Base-by-base conservation (phyloP, 192 early-diverging fungal genomes). In the Linnemannia elongata region DNA sequence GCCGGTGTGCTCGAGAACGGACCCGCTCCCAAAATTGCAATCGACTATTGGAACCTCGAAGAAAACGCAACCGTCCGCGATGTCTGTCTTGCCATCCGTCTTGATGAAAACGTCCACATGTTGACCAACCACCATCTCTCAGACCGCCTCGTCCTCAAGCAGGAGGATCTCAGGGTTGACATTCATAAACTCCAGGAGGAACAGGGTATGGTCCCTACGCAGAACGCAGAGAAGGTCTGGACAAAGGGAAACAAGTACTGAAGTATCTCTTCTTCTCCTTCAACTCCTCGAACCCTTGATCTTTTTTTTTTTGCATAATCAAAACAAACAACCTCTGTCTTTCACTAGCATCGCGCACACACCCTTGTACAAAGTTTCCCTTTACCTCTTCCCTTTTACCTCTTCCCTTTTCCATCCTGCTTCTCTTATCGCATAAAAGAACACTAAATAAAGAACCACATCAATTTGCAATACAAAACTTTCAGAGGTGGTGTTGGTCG, bases 91-190 rank as follows among this genome's bases (percentile, higher is more conserved):
- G 97, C 96, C 13, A 94, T 99, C 18, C 92, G 98, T 39, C 93
- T 97, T 20, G 98, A 99, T 76, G 98, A 99, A 80, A 93, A 93
- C 18, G 84, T 95, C 27, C 98, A 99, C 86, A 91, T 97, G 75
- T 96, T 98, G 68, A 94, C 96, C 0, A 99, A 99, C 91, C 97
- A 99, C 83, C 92, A 95, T 68, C 91, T 99, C 52, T 93, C 96
- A 22, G 94, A 94, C 79, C 92, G 95, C 27, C 90, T 95, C 22
- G 79, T 80, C 1, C 45, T 87, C 39, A 87, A 87, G 49, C 85
- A 87, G n/a, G 85, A 87, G 35, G 85, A 87, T 30, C 72, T 87
- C 4, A 60, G 85, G 12, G 79, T 81, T 10, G 76, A 87, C 41
- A 87, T 87, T 33, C 76, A 81, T 3, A 81, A 87, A n/a, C 24